These are phyloP conservation scores for Mallotus japonicus DNA, from an alignment of 441 rosid species.

Conservation along the genomic window DNA sequence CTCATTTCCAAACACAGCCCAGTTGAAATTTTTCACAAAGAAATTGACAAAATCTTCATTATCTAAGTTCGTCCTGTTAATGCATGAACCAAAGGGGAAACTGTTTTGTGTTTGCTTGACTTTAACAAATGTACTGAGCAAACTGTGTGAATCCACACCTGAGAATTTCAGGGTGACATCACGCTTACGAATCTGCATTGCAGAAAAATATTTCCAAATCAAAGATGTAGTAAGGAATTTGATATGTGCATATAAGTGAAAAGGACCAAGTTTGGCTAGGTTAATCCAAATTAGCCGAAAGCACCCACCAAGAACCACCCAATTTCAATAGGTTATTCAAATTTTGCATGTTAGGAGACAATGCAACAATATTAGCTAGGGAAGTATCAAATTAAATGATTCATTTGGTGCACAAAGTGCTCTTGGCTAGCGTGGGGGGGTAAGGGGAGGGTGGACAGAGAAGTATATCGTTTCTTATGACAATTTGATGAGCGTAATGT, in stretches of 20 bases:
- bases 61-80: constrained; percentile 69
- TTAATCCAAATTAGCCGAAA: background rate
- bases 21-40: constrained; percentile 71
- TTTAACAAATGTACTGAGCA: constrained; percentile 47
- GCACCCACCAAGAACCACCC: background rate
- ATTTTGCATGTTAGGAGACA: background rate
- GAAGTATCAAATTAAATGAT: background rate
- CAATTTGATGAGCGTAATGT: background rate
- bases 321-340: background rate
- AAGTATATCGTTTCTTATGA: background rate
- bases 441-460: background rate
- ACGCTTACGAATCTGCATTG: constrained; percentile 70
- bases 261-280: background rate
- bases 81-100: constrained; percentile 84
- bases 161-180: constrained; percentile 64
- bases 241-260: background rate
- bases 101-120: constrained; percentile 69
- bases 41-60: constrained; percentile 82
- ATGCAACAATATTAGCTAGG: background rate
- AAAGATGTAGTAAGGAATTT: background rate
- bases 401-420: no score
- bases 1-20: constrained; percentile 96
- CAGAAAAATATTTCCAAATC: constrained; percentile 16
- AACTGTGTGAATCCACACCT: constrained; percentile 36
- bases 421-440: no score